These are phyloP conservation scores for Apophysomyces trapeziformis DNA, from an alignment of 371 early-diverging fungal genomes.

Conservation along the genomic window DNA sequence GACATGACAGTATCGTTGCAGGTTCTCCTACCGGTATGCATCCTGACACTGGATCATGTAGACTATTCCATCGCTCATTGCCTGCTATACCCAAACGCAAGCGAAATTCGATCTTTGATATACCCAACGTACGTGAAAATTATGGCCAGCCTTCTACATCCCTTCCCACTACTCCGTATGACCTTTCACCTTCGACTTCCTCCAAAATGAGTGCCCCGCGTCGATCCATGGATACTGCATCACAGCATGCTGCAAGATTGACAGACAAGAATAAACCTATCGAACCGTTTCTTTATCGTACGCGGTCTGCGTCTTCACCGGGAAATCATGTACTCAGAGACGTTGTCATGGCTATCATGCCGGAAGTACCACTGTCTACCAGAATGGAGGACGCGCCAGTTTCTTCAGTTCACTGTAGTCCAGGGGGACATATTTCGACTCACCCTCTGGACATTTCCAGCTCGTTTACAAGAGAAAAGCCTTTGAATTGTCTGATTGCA, in stretches of 20 bases:
- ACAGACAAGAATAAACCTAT: neutral
- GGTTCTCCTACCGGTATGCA: constrained; percentile 12
- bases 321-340: constrained; percentile 2
- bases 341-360: neutral
- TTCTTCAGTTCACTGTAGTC: neutral
- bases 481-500: constrained; percentile 72
- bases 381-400: neutral
- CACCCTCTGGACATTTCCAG: constrained; percentile 4
- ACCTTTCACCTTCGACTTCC: constrained; percentile 13
- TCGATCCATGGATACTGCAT: constrained; percentile 10
- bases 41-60: constrained; percentile 12
- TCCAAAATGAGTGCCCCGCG: neutral
- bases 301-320: constrained; percentile 11
- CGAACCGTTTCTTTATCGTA: constrained; percentile 5
- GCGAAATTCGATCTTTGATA: constrained; percentile 18
- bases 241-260: neutral
- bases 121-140: neutral
- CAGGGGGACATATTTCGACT: neutral
- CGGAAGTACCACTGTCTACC: neutral
- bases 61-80: constrained; percentile 13
- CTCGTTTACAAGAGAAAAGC: constrained; percentile 1
- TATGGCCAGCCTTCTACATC: constrained; percentile 5
- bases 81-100: constrained; percentile 20
- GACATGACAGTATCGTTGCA: constrained; percentile 51
- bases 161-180: constrained; percentile 3